Conservation (phyloP, 257 asterid genomes). For the Lycium ferocissimum region DNA sequence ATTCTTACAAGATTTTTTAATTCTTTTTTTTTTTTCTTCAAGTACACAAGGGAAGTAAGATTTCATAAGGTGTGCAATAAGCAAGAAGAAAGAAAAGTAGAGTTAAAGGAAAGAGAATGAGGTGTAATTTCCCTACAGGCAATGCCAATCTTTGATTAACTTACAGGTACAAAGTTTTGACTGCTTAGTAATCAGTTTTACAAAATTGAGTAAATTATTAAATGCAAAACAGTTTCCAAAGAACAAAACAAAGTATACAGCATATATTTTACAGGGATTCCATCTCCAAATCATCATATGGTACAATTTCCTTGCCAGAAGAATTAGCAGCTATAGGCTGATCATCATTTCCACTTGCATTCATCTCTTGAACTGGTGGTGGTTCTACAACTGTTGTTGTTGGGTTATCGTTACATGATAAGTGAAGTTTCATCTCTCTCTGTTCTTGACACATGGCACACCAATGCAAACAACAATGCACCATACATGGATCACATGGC, state of each 20-base stretch:
- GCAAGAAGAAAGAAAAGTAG: background rate
- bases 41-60: background rate
- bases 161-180: background rate
- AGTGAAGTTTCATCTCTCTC: constrained; percentile 65
- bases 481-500: constrained; percentile 86
- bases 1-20: background rate
- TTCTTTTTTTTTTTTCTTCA: background rate
- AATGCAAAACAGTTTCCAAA: background rate
- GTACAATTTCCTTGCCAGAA: constrained; percentile 38
- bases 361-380: constrained; percentile 74
- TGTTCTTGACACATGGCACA: constrained; percentile 91
- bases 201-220: constrained; percentile 9
- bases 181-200: background rate
- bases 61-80: background rate
- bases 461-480: constrained; percentile 88
- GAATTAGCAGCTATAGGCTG: constrained; percentile 15
- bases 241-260: background rate
- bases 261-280: constrained; percentile 47
- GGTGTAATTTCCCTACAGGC: background rate
- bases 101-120: background rate
- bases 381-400: constrained; percentile 53
- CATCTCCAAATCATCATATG: constrained; percentile 50
- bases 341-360: constrained; percentile 33
- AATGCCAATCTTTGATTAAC: background rate
- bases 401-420: constrained; percentile 36